phyloP scores from a whole-genome alignment of 805 yeast species.

The Schwanniomyces vanrijiae region DNA sequence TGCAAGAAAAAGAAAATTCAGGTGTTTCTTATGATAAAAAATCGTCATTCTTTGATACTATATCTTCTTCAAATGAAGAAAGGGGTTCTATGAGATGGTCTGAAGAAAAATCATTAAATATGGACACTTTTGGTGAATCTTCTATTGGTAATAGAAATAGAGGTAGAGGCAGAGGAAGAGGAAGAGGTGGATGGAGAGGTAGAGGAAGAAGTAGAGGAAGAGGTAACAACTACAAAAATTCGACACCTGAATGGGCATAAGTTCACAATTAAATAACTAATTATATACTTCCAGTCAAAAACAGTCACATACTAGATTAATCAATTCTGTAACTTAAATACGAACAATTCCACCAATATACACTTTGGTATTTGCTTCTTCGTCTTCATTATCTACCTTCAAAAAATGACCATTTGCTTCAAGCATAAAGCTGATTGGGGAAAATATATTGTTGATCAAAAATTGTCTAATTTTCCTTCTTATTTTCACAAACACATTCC shows the following conservation, averaged over 20 bases:
- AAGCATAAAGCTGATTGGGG: conserved; percentile 24
- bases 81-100: conserved; percentile 58
- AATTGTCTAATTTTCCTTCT: conserved; percentile 15
- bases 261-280: neutral
- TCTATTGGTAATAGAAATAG: conserved; percentile 47
- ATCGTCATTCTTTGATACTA: conserved; percentile 85
- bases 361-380: conserved; percentile 21
- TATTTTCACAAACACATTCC: conserved; percentile 12
- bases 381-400: conserved; percentile 16
- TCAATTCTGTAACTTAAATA: conserved; percentile 11
- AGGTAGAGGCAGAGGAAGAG: conserved; percentile 50
- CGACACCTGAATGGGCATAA: conserved; percentile 34
- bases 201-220: conserved; percentile 20
- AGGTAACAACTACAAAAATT: conserved; percentile 13
- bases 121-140: conserved; percentile 83
- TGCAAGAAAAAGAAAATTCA: conserved; percentile 31
- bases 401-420: conserved; percentile 21
- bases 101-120: conserved; percentile 69
- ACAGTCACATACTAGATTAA: neutral
- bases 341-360: conserved; percentile 27
- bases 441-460: conserved; percentile 23
- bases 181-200: conserved; percentile 18
- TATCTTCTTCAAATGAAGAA: conserved; percentile 65
- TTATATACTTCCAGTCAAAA: neutral
- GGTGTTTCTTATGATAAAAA: conserved; percentile 61